A percentile compares a stretch with the other conserved stretches of the same genome.
These are phyloP conservation scores for Laguncularia racemosa DNA, from an alignment of 345 rosid species.

Conservation along the genomic window DNA sequence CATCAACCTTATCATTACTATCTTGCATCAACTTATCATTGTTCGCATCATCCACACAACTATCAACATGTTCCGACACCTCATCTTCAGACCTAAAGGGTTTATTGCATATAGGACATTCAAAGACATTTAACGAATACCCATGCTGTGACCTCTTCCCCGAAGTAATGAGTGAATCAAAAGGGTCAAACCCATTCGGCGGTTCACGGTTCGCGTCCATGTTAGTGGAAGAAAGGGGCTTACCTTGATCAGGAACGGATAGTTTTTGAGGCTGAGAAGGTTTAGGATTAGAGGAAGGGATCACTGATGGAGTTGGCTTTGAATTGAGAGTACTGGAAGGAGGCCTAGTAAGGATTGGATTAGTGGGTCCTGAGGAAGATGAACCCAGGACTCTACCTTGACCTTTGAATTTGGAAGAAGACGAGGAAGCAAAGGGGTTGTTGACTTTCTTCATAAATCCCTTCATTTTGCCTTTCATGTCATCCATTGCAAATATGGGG, in stretches of 20 bases:
- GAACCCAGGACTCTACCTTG: conserved; percentile 80
- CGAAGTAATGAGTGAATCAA: conserved; percentile 58
- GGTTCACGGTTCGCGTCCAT: conserved; percentile 28
- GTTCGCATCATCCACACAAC: conserved; percentile 31
- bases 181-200: conserved; percentile 60
- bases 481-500: conserved; percentile 39
- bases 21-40: neutral
- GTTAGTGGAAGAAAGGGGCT: conserved; percentile 16
- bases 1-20: conserved; percentile 9
- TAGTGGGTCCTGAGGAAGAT: conserved; percentile 43
- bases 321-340: conserved; percentile 25
- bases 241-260: conserved; percentile 22
- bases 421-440: conserved; percentile 45
- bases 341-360: conserved; percentile 35
- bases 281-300: conserved; percentile 19
- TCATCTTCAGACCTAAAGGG: conserved; percentile 60
- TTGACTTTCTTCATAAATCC: conserved; percentile 90
- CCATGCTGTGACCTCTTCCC: conserved; percentile 74
- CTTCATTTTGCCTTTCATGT: conserved; percentile 75
- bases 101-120: conserved; percentile 69
- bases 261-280: conserved; percentile 34
- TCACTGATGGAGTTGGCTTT: conserved; percentile 21
- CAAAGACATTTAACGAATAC: conserved; percentile 55
- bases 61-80: conserved; percentile 72
- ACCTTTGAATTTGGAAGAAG: conserved; percentile 86